Evolutionary conservation across 768 basidiomycete species (phyloP).

Genomic region (Mycena leptocephala): DNA sequence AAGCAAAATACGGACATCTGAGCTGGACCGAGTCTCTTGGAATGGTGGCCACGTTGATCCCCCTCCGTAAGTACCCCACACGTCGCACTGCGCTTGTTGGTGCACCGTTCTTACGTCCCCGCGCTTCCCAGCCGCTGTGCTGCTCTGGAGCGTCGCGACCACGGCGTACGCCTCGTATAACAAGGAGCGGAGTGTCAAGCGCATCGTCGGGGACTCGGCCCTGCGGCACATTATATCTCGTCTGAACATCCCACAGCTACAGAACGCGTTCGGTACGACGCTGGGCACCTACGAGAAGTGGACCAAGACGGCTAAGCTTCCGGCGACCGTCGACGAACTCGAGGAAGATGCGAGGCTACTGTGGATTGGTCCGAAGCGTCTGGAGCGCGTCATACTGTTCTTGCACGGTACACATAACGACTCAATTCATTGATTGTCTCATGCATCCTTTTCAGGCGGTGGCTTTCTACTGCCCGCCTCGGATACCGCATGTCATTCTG

Average conservation of each 20-base stretch:
- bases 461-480: constrained; percentile 46
- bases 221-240: constrained; percentile 23
- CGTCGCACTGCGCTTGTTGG: not conserved
- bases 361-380: constrained; percentile 51
- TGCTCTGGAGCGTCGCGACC: constrained; percentile 41
- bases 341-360: constrained; percentile 30
- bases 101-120: not conserved
- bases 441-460: constrained; percentile 45
- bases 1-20: not conserved
- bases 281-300: constrained; percentile 35
- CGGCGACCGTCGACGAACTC: constrained; percentile 42
- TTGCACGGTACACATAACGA: constrained; percentile 44
- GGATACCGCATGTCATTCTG: constrained; percentile 44
- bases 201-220: constrained; percentile 36
- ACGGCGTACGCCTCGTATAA: constrained; percentile 41
- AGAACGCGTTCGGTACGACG: constrained; percentile 41
- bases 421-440: not conserved
- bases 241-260: constrained; percentile 40
- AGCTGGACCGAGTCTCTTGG: not conserved
- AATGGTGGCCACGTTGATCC: not conserved
- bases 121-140: constrained; percentile 29
- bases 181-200: constrained; percentile 40
- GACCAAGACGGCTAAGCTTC: constrained; percentile 36
- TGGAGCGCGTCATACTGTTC: constrained; percentile 51
- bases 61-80: not conserved